These are phyloP conservation scores for Venturia oleaginea DNA, from an alignment of 2,329 filamentous ascomycete genomes.

Conservation along the genomic window DNA sequence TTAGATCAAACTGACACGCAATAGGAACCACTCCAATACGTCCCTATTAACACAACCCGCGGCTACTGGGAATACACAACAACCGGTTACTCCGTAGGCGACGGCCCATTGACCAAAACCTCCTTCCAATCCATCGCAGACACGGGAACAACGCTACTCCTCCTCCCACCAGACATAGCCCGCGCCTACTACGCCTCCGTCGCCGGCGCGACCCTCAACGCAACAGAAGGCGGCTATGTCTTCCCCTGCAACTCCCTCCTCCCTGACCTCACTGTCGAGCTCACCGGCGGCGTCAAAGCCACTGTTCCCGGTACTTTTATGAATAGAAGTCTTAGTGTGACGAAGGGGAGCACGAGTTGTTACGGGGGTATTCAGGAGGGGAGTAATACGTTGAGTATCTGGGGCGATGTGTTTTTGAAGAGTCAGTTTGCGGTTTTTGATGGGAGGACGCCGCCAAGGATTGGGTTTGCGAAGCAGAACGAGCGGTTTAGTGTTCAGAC, in stretches of 20 bases:
- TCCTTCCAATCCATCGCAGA: constrained; percentile 52
- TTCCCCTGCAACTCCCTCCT: constrained; percentile 43
- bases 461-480: constrained; percentile 36
- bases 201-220: constrained; percentile 40
- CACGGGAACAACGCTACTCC: constrained; percentile 60
- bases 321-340: background rate
- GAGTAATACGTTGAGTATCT: constrained; percentile 37
- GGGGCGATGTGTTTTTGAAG: constrained; percentile 75
- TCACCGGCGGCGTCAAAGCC: constrained; percentile 31
- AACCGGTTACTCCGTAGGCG: constrained; percentile 47
- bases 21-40: constrained; percentile 48
- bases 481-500: background rate
- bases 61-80: constrained; percentile 56
- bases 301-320: constrained; percentile 5
- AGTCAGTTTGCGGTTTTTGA: constrained; percentile 67
- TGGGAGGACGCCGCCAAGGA: constrained; percentile 28
- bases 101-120: constrained; percentile 24
- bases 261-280: constrained; percentile 45
- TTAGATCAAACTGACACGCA: constrained; percentile 49
- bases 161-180: constrained; percentile 47
- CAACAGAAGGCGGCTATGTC: constrained; percentile 44
- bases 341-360: constrained; percentile 36
- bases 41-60: constrained; percentile 45
- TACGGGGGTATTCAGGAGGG: constrained; percentile 63
- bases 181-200: constrained; percentile 52